A percentile compares a stretch with the other conserved stretches of the same genome.
Evolutionary conservation across 2,329 filamentous ascomycete species (phyloP).

Genomic region (Aspergillus sp.): DNA sequence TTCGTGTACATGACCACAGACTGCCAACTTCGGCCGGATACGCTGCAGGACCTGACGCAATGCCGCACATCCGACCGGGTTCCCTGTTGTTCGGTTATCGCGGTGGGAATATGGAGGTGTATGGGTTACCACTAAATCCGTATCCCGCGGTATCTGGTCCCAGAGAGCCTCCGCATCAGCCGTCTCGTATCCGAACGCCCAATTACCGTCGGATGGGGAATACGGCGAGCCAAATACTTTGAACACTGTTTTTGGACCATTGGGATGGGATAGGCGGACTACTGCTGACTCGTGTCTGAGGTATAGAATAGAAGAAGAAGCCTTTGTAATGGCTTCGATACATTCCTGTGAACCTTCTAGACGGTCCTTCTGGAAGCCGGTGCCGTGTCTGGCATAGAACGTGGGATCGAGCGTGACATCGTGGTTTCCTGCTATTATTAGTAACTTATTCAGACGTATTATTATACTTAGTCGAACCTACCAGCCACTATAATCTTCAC

Average conservation of each 20-base stretch:
- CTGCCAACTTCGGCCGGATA: conserved; percentile 45
- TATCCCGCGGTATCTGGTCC: conserved; percentile 44
- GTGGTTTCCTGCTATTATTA: conserved; percentile 46
- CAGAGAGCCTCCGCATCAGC: conserved; percentile 40
- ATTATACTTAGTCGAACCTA: conserved; percentile 21
- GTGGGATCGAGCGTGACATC: conserved; percentile 48
- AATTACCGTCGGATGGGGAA: conserved; percentile 41
- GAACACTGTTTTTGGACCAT: conserved; percentile 44
- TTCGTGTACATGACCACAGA: conserved; percentile 57
- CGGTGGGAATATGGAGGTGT: conserved; percentile 47
- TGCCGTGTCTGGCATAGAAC: conserved; percentile 41
- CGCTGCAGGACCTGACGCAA: conserved; percentile 40
- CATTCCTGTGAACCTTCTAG: conserved; percentile 42
- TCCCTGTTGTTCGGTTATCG: conserved; percentile 32
- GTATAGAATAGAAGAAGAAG: conserved; percentile 44
- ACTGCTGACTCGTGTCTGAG: conserved; percentile 44
- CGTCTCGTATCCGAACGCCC: conserved; percentile 51
- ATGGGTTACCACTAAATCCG: conserved; percentile 52
- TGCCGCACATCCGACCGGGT: conserved; percentile 43
- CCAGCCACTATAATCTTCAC: conserved; percentile 51
- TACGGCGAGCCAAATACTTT: conserved; percentile 55
- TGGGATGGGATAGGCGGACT: conserved; percentile 38
- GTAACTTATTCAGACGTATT: not conserved
- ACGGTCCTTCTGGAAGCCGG: conserved; percentile 38
- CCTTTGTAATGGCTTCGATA: conserved; percentile 33